These are phyloP conservation scores for Pseudogymnoascus sp. DNA, from an alignment of 2,329 filamentous ascomycete species.

Conservation along the genomic window DNA sequence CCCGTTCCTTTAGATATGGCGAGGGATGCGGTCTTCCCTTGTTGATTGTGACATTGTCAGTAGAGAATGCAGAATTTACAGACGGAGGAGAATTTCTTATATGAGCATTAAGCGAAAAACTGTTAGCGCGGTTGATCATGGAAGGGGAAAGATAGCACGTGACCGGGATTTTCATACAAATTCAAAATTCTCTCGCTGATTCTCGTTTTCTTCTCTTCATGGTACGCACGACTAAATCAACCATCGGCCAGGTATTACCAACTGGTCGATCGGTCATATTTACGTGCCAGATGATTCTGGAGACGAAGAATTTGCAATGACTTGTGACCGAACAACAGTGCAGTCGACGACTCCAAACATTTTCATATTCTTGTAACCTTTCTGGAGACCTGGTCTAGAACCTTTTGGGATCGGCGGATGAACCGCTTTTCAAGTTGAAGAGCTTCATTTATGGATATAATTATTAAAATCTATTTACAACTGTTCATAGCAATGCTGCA, in stretches of 20 bases:
- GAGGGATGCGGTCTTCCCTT: neutral
- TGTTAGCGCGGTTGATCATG: slow-evolving; percentile 12
- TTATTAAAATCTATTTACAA: neutral
- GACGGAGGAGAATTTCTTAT: slow-evolving; percentile 1
- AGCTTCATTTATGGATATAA: neutral
- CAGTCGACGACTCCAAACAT: neutral
- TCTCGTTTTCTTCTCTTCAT: slow-evolving; percentile 15
- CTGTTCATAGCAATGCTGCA: neutral
- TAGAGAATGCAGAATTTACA: neutral
- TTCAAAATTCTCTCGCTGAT: neutral
- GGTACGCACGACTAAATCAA: slow-evolving; percentile 27
- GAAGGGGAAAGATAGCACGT: neutral
- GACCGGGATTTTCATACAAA: neutral
- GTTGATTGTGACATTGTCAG: neutral
- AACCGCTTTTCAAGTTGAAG: neutral
- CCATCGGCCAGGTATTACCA: slow-evolving; percentile 21
- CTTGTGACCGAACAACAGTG: neutral
- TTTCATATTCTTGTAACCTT: slow-evolving; percentile 1
- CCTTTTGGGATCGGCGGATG: neutral
- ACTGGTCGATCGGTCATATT: slow-evolving; percentile 27
- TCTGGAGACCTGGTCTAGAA: neutral
- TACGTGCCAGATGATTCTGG: slow-evolving; percentile 21
- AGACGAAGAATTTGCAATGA: neutral
- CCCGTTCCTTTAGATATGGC: neutral
- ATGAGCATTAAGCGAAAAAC: slow-evolving; percentile 8